Conservation (phyloP, 2,329 filamentous ascomycete species). For the Cladosporium halotolerans region DNA sequence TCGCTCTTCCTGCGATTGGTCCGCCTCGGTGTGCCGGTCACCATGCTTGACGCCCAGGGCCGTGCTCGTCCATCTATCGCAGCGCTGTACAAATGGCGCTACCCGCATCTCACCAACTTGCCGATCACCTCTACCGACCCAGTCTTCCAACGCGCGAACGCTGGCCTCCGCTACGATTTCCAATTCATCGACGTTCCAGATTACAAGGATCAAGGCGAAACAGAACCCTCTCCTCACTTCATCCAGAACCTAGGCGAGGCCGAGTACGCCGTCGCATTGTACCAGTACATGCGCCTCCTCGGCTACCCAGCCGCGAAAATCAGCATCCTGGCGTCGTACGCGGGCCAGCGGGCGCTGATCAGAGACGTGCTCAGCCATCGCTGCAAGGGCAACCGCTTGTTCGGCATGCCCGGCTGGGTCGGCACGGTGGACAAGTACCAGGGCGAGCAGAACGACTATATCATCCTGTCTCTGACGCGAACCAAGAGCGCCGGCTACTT, state of each 20-base stretch:
- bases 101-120: conserved; percentile 71
- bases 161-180: conserved; percentile 88
- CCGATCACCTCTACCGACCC: conserved; percentile 61
- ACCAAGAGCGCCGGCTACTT: conserved; percentile 88
- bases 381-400: conserved; percentile 75
- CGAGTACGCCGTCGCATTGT: conserved; percentile 92
- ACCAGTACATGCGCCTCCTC: conserved; percentile 93
- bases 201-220: conserved; percentile 85
- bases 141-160: conserved; percentile 77
- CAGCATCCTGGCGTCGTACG: conserved; percentile 86
- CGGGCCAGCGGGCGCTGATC: conserved; percentile 82
- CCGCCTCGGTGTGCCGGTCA: conserved; percentile 82
- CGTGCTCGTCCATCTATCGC: conserved; percentile 83
- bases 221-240: conserved; percentile 86
- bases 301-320: conserved; percentile 83
- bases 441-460: conserved; percentile 97
- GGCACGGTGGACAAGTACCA: conserved; percentile 98
- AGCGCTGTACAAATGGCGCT: conserved; percentile 88
- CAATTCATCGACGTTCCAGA: conserved; percentile 95
- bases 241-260: conserved; percentile 95
- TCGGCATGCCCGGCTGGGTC: conserved; percentile 82
- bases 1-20: conserved; percentile 89
- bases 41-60: conserved; percentile 88
- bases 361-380: conserved; percentile 78
- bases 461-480: conserved; percentile 87